phyloP scores from a whole-genome alignment of 2,329 filamentous ascomycete genomes.

The Daldinia sp. region DNA sequence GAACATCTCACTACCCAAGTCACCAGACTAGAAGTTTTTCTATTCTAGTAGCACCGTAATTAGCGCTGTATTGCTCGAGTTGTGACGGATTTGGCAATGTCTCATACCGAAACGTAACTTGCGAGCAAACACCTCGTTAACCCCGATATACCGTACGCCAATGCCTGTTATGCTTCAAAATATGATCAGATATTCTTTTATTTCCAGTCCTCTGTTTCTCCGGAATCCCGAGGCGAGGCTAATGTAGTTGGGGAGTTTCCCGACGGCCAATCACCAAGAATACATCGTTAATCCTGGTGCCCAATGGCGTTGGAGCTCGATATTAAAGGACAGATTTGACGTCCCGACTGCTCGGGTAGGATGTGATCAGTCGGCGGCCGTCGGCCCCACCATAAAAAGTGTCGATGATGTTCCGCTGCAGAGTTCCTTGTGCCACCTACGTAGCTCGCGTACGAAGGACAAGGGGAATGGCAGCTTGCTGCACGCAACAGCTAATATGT shows the following conservation, averaged over 20 bases:
- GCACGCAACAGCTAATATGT: slow-evolving; percentile 30
- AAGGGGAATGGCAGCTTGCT: slow-evolving; percentile 16
- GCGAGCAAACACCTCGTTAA: slow-evolving; percentile 20
- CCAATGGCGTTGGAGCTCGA: slow-evolving; percentile 5
- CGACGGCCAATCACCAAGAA: slow-evolving; percentile 16
- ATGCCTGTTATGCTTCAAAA: background rate
- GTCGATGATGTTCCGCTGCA: slow-evolving; percentile 12
- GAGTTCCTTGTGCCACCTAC: slow-evolving; percentile 10
- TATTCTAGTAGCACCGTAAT: background rate
- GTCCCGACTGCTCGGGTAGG: slow-evolving; percentile 31
- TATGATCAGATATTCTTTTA: background rate
- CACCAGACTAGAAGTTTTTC: background rate
- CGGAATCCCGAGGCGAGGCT: slow-evolving; percentile 6
- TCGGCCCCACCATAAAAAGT: background rate
- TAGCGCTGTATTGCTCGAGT: slow-evolving; percentile 6
- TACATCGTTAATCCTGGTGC: background rate
- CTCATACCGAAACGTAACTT: slow-evolving; percentile 2
- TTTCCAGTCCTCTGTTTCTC: background rate
- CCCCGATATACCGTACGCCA: background rate
- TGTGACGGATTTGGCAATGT: background rate
- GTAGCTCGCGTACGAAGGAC: background rate
- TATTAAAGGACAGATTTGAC: slow-evolving; percentile 8
- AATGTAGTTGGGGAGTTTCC: background rate
- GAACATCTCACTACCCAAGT: background rate
- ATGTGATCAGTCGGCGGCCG: background rate